Conservation (phyloP, 768 basidiomycete species). For the Agaricus blazei region DNA sequence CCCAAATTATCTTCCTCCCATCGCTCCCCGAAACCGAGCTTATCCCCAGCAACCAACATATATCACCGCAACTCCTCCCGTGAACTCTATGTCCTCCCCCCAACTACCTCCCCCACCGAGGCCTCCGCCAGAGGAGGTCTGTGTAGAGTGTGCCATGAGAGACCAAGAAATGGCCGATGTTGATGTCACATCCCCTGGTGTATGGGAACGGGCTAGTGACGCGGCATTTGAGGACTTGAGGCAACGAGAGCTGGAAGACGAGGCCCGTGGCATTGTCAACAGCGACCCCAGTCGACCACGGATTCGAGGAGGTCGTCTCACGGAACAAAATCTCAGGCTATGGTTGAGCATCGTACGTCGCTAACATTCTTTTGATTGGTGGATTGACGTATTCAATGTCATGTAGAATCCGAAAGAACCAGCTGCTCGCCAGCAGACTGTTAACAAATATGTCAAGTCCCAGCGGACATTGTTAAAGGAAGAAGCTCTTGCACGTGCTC, state of each 20-base stretch:
- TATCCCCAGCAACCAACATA: constrained; percentile 76
- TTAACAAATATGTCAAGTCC: constrained; percentile 76
- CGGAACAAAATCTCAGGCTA: constrained; percentile 75
- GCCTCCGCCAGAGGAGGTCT: constrained; percentile 71
- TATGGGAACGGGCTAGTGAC: constrained; percentile 93
- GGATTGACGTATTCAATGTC: constrained; percentile 11
- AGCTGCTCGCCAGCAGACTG: constrained; percentile 74
- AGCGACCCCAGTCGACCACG: constrained; percentile 56
- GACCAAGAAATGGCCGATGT: constrained; percentile 98
- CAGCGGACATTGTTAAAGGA: constrained; percentile 80
- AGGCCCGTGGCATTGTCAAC: constrained; percentile 41
- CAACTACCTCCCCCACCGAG: constrained; percentile 46
- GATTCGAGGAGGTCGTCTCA: constrained; percentile 62
- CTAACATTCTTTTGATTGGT: neutral
- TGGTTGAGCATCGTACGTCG: constrained; percentile 71
- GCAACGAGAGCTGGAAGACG: constrained; percentile 67
- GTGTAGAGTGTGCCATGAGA: constrained; percentile 97
- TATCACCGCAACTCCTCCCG: constrained; percentile 51
- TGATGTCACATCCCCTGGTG: constrained; percentile 75
- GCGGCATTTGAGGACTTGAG: constrained; percentile 72
- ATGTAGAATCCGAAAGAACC: constrained; percentile 87
- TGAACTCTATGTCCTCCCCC: constrained; percentile 60
- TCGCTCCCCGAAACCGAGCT: constrained; percentile 63
- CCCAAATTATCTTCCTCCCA: constrained; percentile 56
- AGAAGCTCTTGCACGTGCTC: constrained; percentile 73